A percentile compares a stretch with the other conserved stretches of the same genome.
phyloP scores from a whole-genome alignment of 768 basidiomycete genomes.

The Mycena metata region DNA sequence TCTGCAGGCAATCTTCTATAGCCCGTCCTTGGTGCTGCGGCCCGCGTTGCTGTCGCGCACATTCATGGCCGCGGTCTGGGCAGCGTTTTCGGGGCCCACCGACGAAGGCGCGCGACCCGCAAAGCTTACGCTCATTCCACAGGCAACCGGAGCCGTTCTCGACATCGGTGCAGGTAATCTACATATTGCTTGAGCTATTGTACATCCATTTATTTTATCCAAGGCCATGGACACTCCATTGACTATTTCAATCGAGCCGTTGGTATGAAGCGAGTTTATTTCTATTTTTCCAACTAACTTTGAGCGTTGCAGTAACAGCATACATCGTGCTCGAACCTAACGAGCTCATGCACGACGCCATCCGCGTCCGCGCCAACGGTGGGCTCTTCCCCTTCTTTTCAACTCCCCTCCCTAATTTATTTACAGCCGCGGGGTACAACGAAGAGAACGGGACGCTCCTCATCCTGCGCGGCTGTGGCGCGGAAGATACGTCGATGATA shows the following conservation, averaged over 20 bases:
- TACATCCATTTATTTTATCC: background rate
- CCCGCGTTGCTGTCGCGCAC: constrained; percentile 62
- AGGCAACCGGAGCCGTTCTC: constrained; percentile 72
- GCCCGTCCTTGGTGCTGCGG: constrained; percentile 60
- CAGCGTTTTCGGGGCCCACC: constrained; percentile 57
- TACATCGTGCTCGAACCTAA: constrained; percentile 86
- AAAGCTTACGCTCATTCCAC: constrained; percentile 64
- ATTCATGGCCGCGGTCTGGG: constrained; percentile 73
- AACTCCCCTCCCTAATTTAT: too few relatives aligned
- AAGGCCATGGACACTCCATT: constrained; percentile 75
- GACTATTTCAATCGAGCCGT: constrained; percentile 68
- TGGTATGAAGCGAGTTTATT: too few relatives aligned
- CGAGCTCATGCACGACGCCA: constrained; percentile 67
- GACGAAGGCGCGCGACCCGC: constrained; percentile 57
- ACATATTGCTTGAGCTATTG: constrained; percentile 6
- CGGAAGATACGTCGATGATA: constrained; percentile 68
- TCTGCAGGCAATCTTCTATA: constrained; percentile 51
- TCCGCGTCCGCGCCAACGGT: constrained; percentile 61
- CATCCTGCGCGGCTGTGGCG: constrained; percentile 70
- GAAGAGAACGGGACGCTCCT: constrained; percentile 67
- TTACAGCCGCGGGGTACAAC: constrained; percentile 59
- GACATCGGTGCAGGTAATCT: constrained; percentile 74
- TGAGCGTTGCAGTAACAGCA: constrained; percentile 64
- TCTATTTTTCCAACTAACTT: constrained; percentile 52
- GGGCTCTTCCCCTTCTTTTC: too few relatives aligned